Conservation (phyloP, 2,329 filamentous ascomycete species). For the Colletotrichum gloeosporioides region DNA sequence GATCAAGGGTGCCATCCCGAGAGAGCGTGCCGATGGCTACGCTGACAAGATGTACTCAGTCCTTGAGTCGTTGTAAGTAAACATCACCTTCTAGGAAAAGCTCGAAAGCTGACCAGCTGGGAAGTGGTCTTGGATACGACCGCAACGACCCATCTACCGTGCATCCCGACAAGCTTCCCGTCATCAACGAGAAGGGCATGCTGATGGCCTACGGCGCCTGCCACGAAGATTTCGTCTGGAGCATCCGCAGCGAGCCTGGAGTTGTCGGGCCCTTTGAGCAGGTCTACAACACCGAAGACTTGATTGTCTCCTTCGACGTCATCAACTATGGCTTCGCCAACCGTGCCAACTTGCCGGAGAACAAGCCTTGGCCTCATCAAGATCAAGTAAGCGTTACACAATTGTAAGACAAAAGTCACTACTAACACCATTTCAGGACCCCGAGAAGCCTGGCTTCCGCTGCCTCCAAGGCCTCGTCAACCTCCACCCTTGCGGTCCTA, state of each 20-base stretch:
- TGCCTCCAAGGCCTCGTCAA: conserved; percentile 59
- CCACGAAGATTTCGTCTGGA: conserved; percentile 56
- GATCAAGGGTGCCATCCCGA: conserved; percentile 19
- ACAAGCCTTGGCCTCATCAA: conserved; percentile 51
- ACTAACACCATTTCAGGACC: conserved; percentile 34
- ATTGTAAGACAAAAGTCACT: accelerated
- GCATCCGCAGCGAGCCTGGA: conserved; percentile 50
- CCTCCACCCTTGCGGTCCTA: conserved; percentile 36
- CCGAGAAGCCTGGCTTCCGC: conserved; percentile 48
- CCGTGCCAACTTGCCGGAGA: conserved; percentile 37
- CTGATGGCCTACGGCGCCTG: conserved; percentile 49
- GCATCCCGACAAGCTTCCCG: conserved; percentile 40
- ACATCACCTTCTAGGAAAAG: accelerated
- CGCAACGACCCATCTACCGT: conserved; percentile 39
- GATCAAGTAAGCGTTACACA: conserved; percentile 26
- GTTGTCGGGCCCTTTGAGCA: conserved; percentile 51
- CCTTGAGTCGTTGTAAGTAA: conserved; percentile 25
- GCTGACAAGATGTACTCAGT: conserved; percentile 29
- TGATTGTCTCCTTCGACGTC: conserved; percentile 55
- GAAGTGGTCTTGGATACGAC: conserved; percentile 22
- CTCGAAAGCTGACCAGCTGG: neutral
- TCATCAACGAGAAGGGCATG: conserved; percentile 55
- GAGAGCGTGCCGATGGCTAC: conserved; percentile 29
- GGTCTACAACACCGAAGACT: conserved; percentile 48
- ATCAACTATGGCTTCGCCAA: conserved; percentile 50